phyloP scores from a whole-genome alignment of 2,329 filamentous ascomycete species.

The Cladosporium sp. region DNA sequence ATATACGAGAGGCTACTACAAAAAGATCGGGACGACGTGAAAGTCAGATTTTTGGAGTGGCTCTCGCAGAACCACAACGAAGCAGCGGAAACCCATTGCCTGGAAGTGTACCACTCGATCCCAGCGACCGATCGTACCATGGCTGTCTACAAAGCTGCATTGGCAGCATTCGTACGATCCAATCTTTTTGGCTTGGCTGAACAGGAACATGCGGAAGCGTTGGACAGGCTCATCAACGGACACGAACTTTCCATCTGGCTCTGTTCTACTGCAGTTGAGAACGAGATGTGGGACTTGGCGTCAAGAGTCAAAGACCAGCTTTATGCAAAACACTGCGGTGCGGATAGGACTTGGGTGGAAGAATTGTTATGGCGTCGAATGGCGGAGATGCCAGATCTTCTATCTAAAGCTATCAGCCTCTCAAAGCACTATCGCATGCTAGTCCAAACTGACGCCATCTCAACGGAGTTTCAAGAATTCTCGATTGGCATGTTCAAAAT shows the following conservation, averaged over 20 bases:
- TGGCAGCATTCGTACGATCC: conserved; percentile 18
- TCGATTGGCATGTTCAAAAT: conserved; percentile 16
- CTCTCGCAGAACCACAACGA: conserved; percentile 17
- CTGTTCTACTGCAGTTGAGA: conserved; percentile 18
- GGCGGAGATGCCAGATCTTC: conserved; percentile 17
- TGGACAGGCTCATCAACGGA: conserved; percentile 22
- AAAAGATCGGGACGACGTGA: conserved; percentile 20
- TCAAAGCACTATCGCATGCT: conserved; percentile 12
- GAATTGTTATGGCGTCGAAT: conserved; percentile 23
- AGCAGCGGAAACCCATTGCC: conserved; percentile 19
- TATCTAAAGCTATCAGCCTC: conserved; percentile 15
- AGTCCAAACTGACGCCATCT: conserved; percentile 5
- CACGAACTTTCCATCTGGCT: conserved; percentile 20
- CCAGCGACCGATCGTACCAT: conserved; percentile 18
- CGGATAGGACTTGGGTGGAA: conserved; percentile 5
- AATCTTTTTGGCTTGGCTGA: conserved; percentile 14
- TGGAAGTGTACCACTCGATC: conserved; percentile 24
- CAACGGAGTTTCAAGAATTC: conserved; percentile 11
- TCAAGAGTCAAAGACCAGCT: conserved; percentile 15
- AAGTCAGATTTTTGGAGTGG: conserved; percentile 25
- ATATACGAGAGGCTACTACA: conserved; percentile 31
- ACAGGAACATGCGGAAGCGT: conserved; percentile 24
- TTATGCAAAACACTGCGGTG: conserved; percentile 8
- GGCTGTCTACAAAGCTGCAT: conserved; percentile 20
- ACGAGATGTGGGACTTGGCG: conserved; percentile 18